Percentiles rank a stretch among this genome's conserved stretches.
These are phyloP conservation scores for Hsuehochloa calcarea DNA, from an alignment of 176 grass and related monocot genomes.

Conservation along the genomic window DNA sequence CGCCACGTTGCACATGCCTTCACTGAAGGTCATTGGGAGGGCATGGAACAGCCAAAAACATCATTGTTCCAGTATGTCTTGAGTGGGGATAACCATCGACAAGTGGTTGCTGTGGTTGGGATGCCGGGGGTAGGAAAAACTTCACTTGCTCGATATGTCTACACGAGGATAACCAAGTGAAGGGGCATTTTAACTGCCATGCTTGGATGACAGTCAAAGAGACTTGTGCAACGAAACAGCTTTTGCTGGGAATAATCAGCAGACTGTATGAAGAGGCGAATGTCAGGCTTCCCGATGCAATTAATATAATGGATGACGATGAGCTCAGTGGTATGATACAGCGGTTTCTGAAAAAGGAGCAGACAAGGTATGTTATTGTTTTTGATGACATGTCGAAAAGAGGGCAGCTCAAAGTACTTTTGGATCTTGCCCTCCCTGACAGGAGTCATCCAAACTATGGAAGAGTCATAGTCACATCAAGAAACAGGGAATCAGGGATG, in stretches of 20 bases:
- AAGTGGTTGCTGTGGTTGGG: slow-evolving; percentile 1
- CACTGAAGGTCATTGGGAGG: slow-evolving; percentile 1
- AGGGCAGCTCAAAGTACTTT: neutral
- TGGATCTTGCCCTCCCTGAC: neutral
- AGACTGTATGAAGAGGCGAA: slow-evolving; percentile 9
- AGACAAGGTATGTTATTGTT: slow-evolving; percentile 7
- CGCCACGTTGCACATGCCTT: slow-evolving; percentile 7
- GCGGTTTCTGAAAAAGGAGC: neutral
- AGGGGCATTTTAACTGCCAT: slow-evolving; percentile 16
- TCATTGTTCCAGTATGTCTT: slow-evolving; percentile 5
- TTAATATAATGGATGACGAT: slow-evolving; percentile 22
- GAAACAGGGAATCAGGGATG: slow-evolving; percentile 6
- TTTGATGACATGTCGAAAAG: slow-evolving; percentile 7
- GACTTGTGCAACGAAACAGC: neutral
- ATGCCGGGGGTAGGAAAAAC: slow-evolving; percentile 22
- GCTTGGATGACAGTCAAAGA: slow-evolving; percentile 13
- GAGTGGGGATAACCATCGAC: neutral
- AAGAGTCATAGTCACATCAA: slow-evolving; percentile 16
- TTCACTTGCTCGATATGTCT: slow-evolving; percentile 13
- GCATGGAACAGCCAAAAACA: neutral
- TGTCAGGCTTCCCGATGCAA: neutral
- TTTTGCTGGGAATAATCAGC: slow-evolving; percentile 16
- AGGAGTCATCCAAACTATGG: neutral
- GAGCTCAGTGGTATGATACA: neutral
- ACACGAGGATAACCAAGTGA: slow-evolving; percentile 17